Evolutionary conservation across 805 yeast species (phyloP).

Genomic region (Brettanomyces anomalus): DNA sequence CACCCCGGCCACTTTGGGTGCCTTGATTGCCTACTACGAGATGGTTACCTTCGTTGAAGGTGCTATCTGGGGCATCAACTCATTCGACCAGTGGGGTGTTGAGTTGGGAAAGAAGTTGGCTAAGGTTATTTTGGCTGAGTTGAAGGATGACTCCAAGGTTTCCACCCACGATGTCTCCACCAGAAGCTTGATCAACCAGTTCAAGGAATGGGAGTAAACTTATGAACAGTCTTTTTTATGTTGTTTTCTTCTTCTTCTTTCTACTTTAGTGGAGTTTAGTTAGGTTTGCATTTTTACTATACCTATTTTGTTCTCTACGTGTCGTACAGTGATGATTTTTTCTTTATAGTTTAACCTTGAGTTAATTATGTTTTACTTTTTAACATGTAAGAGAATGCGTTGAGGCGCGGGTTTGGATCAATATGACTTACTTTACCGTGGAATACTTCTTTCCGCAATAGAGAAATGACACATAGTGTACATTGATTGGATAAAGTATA

Average conservation of each 20-base stretch:
- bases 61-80: constrained; percentile 98
- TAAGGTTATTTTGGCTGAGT: constrained; percentile 87
- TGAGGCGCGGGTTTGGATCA: no score
- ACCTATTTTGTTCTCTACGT: no score
- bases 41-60: constrained; percentile 97
- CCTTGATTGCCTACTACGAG: constrained; percentile 96
- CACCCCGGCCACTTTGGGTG: constrained; percentile 94
- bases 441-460: no score
- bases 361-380: neutral
- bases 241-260: neutral
- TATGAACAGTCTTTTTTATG: neutral
- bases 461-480: no score
- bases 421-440: no score
- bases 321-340: neutral
- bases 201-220: constrained; percentile 68
- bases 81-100: constrained; percentile 99
- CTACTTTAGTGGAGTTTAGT: neutral
- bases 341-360: neutral
- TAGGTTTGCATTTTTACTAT: no score
- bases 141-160: constrained; percentile 51
- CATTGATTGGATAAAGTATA: no score
- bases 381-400: no score
- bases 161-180: constrained; percentile 83
- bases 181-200: constrained; percentile 87
- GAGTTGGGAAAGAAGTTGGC: constrained; percentile 98